Base-by-base conservation (phyloP, 2,329 filamentous ascomycete genomes). In the Aureobasidium namibiae region DNA sequence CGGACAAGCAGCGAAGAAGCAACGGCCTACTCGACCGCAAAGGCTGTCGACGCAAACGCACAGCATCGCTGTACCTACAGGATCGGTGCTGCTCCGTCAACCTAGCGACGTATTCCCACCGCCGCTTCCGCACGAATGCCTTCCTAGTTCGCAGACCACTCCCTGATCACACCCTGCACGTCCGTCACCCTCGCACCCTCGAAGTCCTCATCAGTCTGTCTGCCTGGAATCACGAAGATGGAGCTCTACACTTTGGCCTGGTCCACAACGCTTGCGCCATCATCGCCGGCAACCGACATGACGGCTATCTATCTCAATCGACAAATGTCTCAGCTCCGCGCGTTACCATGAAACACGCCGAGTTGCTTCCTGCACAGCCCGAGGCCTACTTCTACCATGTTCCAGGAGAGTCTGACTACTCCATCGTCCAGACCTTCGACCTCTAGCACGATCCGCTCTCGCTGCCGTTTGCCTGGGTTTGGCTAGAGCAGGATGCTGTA, bases 51-150 rank as follows among this genome's bases (percentile, higher is more conserved):
- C 7, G 14, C 9, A n/a, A n/a, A 31, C 29, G 29, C 29, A 50
- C n/a, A 50, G 46, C 13, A 50, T 50, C 29, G 21, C n/a, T 14
- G 46, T 13, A 21, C 46, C n/a, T 26, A 34, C n/a, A 14, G 46
- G 46, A 10, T 14, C 16, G 29, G 34, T 14, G 16, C 29, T 50
- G 46, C 29, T 50, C 23, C 29, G 46, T 23, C 46, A 10, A 50
- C 46, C 46, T 21, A 50, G 46, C 46, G 46, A 50, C 46, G 23
- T 50, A 2, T 50, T 50, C n/a, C 46, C 46, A 50, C 46, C 46
- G 29, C 29, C 46, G 18, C 46, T 14, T 50, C 46, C 46, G n/a
- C 46, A 10, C 11, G 46, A 50, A 36, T 50, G 29, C 29, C 29
- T 50, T 50, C 29, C 46, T 13, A 50, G 26, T 36, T 50, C 29